Evolutionary conservation across 2,329 filamentous ascomycete species (phyloP), one percentile per base, ranked within the genome.

Genomic region (Acrodontium crateriforme): DNA sequence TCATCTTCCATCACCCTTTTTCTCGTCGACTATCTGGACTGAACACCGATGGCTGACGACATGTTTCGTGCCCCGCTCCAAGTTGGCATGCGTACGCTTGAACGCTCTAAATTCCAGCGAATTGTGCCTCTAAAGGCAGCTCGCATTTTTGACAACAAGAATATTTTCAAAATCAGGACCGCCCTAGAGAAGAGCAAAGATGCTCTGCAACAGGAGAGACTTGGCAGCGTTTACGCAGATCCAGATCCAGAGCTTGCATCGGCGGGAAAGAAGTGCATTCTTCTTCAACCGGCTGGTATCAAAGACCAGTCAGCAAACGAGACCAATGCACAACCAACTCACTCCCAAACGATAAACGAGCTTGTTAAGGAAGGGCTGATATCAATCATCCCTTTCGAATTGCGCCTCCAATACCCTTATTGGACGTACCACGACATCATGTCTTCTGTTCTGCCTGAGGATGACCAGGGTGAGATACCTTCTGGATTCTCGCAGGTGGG

Each of bases 371-470:
- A 65, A 28, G 69, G 78, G 16, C 71, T 81, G 23, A 56, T 94
- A 16, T 67, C 67, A 11, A 54, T 95, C 18, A 60, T 84, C 1
- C 78, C 82, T 1, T 94, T 78, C 53, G 66, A 79, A 35, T 56
- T 95, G 32, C 59, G 69, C 18, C 64, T 95, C 33, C 72, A 77
- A 41, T 98, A 98, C 56, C 69, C 78, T 43, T 76, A 85, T 55
- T 95, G 84, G 82, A 77, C 64, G 27, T 87, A 91, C 51, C 63
- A 78, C 36, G 85, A 95, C 42, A 78, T 98, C 20, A 80, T 94
- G 48, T 64, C 64, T 26, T 72, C 82, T 3, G 71, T 94, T 30
- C 64, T 98, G 1, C 85, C 85, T 0, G 74, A 84, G 39, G 75
- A 82, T 25, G 65, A 79, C 14, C 73, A 84, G 40, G 74, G 77